Base-by-base conservation (phyloP, 106 monocot genomes). In the Cymbidium sinense region DNA sequence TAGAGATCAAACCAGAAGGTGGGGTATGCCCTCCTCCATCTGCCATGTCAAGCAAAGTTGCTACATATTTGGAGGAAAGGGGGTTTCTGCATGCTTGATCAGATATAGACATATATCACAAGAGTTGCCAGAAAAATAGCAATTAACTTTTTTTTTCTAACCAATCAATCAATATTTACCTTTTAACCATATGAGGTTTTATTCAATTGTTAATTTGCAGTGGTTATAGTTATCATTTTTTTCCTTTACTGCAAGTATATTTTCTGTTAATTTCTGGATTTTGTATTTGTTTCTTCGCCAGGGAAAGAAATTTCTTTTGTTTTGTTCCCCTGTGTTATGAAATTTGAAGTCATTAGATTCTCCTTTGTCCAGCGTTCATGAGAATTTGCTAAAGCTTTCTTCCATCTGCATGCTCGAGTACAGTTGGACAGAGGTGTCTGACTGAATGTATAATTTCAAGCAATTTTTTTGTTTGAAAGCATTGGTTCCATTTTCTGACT, bases 11-110 rank as follows among this genome's bases (percentile, higher is more conserved):
- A n/a, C 84, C 84, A 73, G 80, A 86, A 64, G 70, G 88, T 70
- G 88, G 86, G 33, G 52, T 80, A 52, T 91, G 91, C 77, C 91
- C 91, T 27, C 78, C 88, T 10, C 91, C 91, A n/a, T 70, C 51
- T n/a, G 55, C 55, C 72, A 91, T 91, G 91, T 88, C 88, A 2
- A 84, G 79, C 23, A 86, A 86, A 70, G 86, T 91, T 29, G 84
- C 84, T 17, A 55, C 80, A 78, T 91, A 88, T 64, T 78, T 91
- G 77, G 88, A 88, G 31, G 88, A 84, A 36, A 88, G 82, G 33
- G 91, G 91, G 19, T 88, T 91, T 82, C 79, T 91, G 31, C 77
- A 83, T 3, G 88, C 61, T 62, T 62, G 27, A 62, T 27, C 5
- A 27, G 27, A 27, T 21, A 62, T 5, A 23, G 4, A 62, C 25